Evolutionary conservation across 441 rosid genomes (phyloP), one percentile per base, ranked within the genome.

Genomic region (Arabidopsis lyrata): DNA sequence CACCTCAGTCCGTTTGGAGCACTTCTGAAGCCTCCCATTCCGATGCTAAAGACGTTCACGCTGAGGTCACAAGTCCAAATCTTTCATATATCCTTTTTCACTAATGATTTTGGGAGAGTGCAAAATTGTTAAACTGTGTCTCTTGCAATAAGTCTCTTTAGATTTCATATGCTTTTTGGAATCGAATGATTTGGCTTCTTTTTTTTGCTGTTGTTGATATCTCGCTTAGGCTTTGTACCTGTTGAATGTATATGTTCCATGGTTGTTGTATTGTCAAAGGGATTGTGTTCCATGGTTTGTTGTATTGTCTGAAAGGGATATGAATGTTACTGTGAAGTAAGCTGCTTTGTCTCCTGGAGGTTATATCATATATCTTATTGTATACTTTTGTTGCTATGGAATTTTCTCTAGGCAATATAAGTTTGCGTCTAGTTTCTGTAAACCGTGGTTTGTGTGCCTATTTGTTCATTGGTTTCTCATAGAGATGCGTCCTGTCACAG

Each of bases 1-100:
- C 93, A 2, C 86, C 82, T 2, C 74, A 64, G 29, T 57, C 86
- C 6, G 80, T 38, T 7, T 90, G 92, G 95, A 81, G 77, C 47
- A 62, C 81, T 42, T 74, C 81, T 16, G 78, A 77, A 67, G 48
- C 78, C 2, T 81, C 80, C 5, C 74, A 65, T 80, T 73, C 50
- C 14, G 83, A 85, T 41, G 82, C 81, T 14, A 83, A 85, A 70
- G 63, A 68, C 59, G 50, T 66, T 42, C 70, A 59, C 63, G 73
- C 72, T 16, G 96, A 87, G 90, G 92, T 86, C 44, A 68, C 34
- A 14, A 15, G 10, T 65, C 20, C 0, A 31, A 42, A 31, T 18
- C 38, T 29, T 27, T 62, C 52, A 41, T 61, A 41, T 61, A 2
- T 24, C 18, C 16, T 14, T 39, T 60, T n/a, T 59, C 16, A 14